Base-by-base conservation (phyloP, 2,329 filamentous ascomycete species). In the Xylaria sp. region DNA sequence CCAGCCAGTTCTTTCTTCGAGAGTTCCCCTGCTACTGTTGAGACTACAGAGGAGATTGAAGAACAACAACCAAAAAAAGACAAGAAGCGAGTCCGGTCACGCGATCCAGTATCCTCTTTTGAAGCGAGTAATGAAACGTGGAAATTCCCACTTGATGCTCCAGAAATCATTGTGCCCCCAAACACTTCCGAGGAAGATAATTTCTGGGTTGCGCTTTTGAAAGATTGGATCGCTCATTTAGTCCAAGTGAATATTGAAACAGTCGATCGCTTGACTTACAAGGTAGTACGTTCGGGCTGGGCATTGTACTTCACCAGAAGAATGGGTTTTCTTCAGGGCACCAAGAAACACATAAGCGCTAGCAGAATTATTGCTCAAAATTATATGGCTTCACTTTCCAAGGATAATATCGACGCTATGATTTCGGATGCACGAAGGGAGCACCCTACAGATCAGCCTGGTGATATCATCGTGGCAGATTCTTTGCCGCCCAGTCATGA, bases 271-370 rank as follows among this genome's bases (percentile, higher is more conserved):
- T 20, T 76, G 42, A 72, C 66, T 2, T 48, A 66, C n/a, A 72
- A 74, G 28, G 68, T 74, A 17, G 69, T 76, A 20, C 73, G 70
- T 31, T 58, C 57, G 26, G 74, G 70, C 10, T 73, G 75, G 53
- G 56, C 63, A 1, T 10, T 65, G 10, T 76, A 74, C 54, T 59
- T 76, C 10, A 65, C 59, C 4, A 69, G 56, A 28, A 74, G 66
- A 20, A 68, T 66, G 38, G 64, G 65, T 4, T 71, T 72, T 64
- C 53, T 77, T n/a, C 58, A 67, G 44, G 74, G 74, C 33, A 65
- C 49, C 7, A 73, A 70, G 38, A 74, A 74, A 11, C 48, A 70
- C 23, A 42, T 64, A 9, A 69, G 58, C 5, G 38, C 64, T 33
- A 64, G 63, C 33, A 65, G 68, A 26, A n/a, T 26, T 31, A 56